phyloP scores from a whole-genome alignment of 352 stramenopile genomes.

The Aphanomyces cochlioides region DNA sequence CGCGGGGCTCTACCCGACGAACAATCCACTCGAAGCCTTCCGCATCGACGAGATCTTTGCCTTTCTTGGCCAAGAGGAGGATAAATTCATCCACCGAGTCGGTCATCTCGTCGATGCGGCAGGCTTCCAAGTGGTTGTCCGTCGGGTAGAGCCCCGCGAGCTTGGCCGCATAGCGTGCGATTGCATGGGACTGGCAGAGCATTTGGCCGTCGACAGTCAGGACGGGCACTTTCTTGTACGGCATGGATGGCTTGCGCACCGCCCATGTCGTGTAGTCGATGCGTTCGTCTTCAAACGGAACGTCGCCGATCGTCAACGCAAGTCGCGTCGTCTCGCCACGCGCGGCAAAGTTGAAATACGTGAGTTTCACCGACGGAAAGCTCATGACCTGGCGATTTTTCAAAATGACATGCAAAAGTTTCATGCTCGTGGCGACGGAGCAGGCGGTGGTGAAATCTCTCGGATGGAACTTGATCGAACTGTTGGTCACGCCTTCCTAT shows the following conservation, averaged over 20 bases:
- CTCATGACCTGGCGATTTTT: neutral
- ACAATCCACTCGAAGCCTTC: conserved; percentile 35
- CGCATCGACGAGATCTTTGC: conserved; percentile 45
- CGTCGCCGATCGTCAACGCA: conserved; percentile 41
- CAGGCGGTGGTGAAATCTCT: too few relatives aligned
- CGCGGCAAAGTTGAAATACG: conserved; percentile 51
- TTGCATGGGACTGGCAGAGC: conserved; percentile 47
- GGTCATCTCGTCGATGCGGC: conserved; percentile 37
- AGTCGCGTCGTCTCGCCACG: conserved; percentile 53
- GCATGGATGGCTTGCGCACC: conserved; percentile 36
- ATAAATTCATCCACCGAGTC: conserved; percentile 28
- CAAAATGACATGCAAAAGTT: too few relatives aligned
- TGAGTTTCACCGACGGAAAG: conserved; percentile 41
- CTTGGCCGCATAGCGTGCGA: conserved; percentile 41
- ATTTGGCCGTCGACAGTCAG: conserved; percentile 48
- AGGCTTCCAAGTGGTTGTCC: conserved; percentile 32
- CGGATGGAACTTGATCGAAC: too few relatives aligned
- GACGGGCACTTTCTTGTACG: conserved; percentile 41
- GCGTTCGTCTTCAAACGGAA: conserved; percentile 56
- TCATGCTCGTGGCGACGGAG: too few relatives aligned
- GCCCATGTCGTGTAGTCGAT: conserved; percentile 36
- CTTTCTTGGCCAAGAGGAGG: conserved; percentile 17
- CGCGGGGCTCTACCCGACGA: conserved; percentile 42
- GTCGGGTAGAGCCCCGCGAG: conserved; percentile 37
- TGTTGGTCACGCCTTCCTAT: too few relatives aligned